Percentiles rank a stretch among this genome's conserved stretches.
phyloP scores from a whole-genome alignment of 495 filamentous ascomycete genomes.

The Peziza echinospora region DNA sequence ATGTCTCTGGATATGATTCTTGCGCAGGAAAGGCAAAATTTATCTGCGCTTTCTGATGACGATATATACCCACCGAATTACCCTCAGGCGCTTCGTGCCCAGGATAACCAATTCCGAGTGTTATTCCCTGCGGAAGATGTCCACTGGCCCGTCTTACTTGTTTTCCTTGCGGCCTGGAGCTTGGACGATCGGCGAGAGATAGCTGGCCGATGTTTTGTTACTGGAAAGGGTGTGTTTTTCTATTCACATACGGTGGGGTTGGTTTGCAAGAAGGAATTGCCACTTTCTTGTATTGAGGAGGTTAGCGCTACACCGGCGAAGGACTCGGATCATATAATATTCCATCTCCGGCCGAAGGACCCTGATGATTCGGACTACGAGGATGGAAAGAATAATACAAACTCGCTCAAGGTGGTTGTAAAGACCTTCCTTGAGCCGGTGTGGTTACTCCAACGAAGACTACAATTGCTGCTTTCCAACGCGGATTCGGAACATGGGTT shows the following conservation, averaged over 20 bases:
- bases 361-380: slow-evolving; percentile 27
- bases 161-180: slow-evolving; percentile 54
- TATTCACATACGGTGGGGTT: slow-evolving; percentile 90
- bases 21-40: slow-evolving; percentile 24
- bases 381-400: slow-evolving; percentile 33
- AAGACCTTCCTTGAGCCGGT: slow-evolving; percentile 86
- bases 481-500: slow-evolving; percentile 12
- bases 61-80: slow-evolving; percentile 63
- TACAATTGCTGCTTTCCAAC: slow-evolving; percentile 66
- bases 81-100: slow-evolving; percentile 57
- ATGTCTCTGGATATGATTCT: slow-evolving; percentile 48
- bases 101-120: slow-evolving; percentile 81
- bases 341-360: slow-evolving; percentile 46
- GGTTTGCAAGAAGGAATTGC: slow-evolving; percentile 55
- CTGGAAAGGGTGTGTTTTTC: slow-evolving; percentile 69
- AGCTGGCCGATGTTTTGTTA: slow-evolving; percentile 75
- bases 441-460: slow-evolving; percentile 52
- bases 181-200: slow-evolving; percentile 60
- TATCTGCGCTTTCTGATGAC: slow-evolving; percentile 12
- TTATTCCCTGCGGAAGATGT: slow-evolving; percentile 61
- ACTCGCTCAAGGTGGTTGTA: slow-evolving; percentile 39
- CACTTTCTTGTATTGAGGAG: slow-evolving; percentile 55
- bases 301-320: slow-evolving; percentile 74
- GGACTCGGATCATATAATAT: slow-evolving; percentile 82
- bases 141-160: slow-evolving; percentile 58